Base-by-base conservation (phyloP, 2,329 filamentous ascomycete species). In the Nigrospora sphaerica region DNA sequence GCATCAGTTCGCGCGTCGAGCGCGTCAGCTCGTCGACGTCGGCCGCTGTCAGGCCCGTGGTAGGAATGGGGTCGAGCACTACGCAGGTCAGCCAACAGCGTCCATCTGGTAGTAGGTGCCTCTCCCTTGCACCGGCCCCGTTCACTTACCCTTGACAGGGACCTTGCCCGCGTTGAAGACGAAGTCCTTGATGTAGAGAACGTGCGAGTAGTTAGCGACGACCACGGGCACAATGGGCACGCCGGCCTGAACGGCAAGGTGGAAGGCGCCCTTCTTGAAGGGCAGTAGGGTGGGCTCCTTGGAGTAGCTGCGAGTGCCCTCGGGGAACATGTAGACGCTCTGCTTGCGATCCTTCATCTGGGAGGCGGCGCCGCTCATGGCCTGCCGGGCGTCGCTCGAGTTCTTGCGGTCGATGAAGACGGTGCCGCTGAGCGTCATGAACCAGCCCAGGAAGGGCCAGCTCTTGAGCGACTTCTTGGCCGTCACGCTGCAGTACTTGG, bases 201-300 rank as follows among this genome's bases (percentile, higher is more conserved):
- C 62, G 61, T 89, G 79, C 56, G 83, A 83, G 65, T 92, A 92
- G 68, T 90, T 91, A 62, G 86, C 86, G 31, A 81, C 79, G 40
- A 90, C 85, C 33, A 95, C 78, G 0, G 93, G 93, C 4, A 98
- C 85, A 57, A 98, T 88, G 23, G 91, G 91, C 6, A 96, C 93
- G 54, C 89, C 86, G 2, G 92, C 92, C 73, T 97, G 88, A 17
- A 98, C 81, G 39, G 93, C 93, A 32, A 98, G 77, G 66, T 98
- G 92, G 69, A 98, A 98, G 40, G 92, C 93, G 49, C 93, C 93
- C 74, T 98, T 98, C 72, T 98, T 98, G 77, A 97, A 98, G n/a
- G 90, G 88, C 46, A 97, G 73, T 58, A 98, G 70, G 49, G 77
- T 80, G 2, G 93, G 87, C 46, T 91, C 83, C 57, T 85, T 81